Base-by-base conservation (phyloP, 106 monocot species). In the Dendrobium nobile region DNA sequence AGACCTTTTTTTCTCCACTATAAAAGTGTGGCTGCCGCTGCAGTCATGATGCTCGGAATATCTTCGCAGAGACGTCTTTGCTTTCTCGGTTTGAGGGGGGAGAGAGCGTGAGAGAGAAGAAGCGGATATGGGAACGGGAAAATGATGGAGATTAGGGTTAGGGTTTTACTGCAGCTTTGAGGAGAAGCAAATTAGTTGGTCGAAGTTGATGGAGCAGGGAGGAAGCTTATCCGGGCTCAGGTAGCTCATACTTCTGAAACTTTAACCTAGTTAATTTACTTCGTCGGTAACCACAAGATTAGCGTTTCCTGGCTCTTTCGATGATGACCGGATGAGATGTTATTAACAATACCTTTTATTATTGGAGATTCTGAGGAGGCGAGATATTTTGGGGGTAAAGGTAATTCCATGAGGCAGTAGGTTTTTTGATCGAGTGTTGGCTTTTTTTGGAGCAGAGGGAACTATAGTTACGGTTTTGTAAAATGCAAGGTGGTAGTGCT, bases 11-110 rank as follows among this genome's bases (percentile, higher is more conserved):
- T 65, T 26, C 64, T 65, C 64, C 64, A 65, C 64, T 65, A 65
- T 65, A 26, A 26, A 65, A 65, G n/a, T 24, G 64, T 22, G 64
- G 64, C 64, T 65, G 64, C 64, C 64, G 64, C 64, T 65, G 26
- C 26, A 65, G 64, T 26, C 7, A 4, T 65, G 19, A 65, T 65
- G 64, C 64, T 65, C 64, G 51, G 74, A 74, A 74, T 74, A 74
- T 74, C 74, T 74, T 74, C 19, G 37, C 72, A 20, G 72, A 5
- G 72, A 72, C 33, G 72, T 16, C 74, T 74, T 20, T 74, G 74
- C 74, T 43, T 74, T 74, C 74, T 41, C 42, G 18, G 74, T 74
- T 41, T 4, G 74, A 18, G 42, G 40, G 7, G 6, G 2, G 72
- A 41, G 72, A 4, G 26, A 70, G 27, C 9, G 31, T 9, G 70